Evolutionary conservation across 192 early-diverging fungal genomes (phyloP), one percentile per base, ranked within the genome.

Genomic region (Phycomyces blakesleeanus): DNA sequence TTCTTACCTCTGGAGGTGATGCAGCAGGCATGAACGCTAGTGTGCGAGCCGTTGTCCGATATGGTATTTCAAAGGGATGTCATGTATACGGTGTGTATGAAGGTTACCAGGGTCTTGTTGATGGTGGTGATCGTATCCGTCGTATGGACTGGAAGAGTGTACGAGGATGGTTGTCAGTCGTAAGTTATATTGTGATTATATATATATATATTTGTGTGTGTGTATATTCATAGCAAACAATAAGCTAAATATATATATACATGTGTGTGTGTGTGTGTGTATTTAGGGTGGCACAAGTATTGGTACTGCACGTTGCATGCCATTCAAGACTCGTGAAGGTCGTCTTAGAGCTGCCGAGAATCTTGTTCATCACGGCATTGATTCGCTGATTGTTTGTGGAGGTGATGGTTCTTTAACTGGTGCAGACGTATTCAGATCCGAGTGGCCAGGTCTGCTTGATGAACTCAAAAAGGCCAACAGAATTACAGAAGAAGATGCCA

Each of bases 331-430:
- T 25, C 78, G 89, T n/a, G 85, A 88, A 60, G 96, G 96, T 29
- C 89, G 96, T 16, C 85, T 95, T 53, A 69, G 75, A 41, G 91
- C 88, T 5, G 92, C 89, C n/a, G 80, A 76, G 40, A 94, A 98
- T 64, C 77, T 98, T 69, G 86, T 98, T 68, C 87, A 85, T 56
- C 84, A 87, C 63, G 94, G 93, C n/a, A 96, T 98, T 51, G 94
- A 98, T 63, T 90, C 96, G 21, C 74, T 98, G 44, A 83, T 98
- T 70, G 91, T 98, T 11, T 90, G 92, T 77, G 96, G 96, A 44
- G 96, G 96, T 64, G 96, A 98, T 68, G 96, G 96, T 3, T 95
- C 93, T 18, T 82, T 98, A 51, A 98, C 94, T 21, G 96, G 96
- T 53, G 96, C 96, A 0, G 92, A 98, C 71, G 73, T 82, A 51